A percentile compares a stretch with the other conserved stretches of the same genome.
Evolutionary conservation across 495 filamentous ascomycete genomes (phyloP).

Genomic region (Bathelium albidoporum): DNA sequence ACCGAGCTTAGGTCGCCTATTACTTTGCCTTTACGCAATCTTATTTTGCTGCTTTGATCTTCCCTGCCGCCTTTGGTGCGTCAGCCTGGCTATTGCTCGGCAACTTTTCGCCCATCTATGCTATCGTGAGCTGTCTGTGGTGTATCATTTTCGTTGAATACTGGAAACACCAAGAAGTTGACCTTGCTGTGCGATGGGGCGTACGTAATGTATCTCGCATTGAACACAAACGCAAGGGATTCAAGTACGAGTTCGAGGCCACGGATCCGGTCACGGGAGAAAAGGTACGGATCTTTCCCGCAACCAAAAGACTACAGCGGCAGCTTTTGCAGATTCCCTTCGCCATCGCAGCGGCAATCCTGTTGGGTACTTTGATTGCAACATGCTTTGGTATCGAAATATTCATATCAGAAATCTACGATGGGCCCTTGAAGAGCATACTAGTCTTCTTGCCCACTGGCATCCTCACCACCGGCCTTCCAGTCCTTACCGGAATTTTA

Average conservation of each 20-base stretch:
- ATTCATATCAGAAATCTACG: constrained; percentile 89
- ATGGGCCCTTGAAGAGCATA: constrained; percentile 75
- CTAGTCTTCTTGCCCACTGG: constrained; percentile 82
- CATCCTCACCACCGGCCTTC: constrained; percentile 69
- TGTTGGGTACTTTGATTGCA: constrained; percentile 72
- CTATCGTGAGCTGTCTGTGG: constrained; percentile 74
- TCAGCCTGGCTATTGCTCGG: constrained; percentile 75
- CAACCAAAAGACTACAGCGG: constrained; percentile 60
- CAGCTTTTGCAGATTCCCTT: constrained; percentile 88
- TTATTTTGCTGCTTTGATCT: constrained; percentile 77
- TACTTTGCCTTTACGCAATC: constrained; percentile 95
- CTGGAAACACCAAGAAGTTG: constrained; percentile 91
- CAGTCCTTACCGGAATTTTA: constrained; percentile 65
- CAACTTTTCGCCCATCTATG: constrained; percentile 74
- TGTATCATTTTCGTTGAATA: constrained; percentile 87
- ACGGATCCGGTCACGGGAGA: constrained; percentile 82
- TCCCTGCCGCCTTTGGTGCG: constrained; percentile 76
- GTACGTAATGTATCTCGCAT: constrained; percentile 80
- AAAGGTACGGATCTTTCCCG: constrained; percentile 63
- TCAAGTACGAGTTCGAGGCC: constrained; percentile 63
- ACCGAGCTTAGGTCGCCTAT: constrained; percentile 57
- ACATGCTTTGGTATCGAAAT: constrained; percentile 91
- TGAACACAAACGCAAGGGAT: constrained; percentile 64
- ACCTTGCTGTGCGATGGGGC: constrained; percentile 85
- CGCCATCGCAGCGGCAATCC: constrained; percentile 55